These are phyloP conservation scores for Eucalyptus caleyi DNA, from an alignment of 345 rosid genomes.

Conservation along the genomic window DNA sequence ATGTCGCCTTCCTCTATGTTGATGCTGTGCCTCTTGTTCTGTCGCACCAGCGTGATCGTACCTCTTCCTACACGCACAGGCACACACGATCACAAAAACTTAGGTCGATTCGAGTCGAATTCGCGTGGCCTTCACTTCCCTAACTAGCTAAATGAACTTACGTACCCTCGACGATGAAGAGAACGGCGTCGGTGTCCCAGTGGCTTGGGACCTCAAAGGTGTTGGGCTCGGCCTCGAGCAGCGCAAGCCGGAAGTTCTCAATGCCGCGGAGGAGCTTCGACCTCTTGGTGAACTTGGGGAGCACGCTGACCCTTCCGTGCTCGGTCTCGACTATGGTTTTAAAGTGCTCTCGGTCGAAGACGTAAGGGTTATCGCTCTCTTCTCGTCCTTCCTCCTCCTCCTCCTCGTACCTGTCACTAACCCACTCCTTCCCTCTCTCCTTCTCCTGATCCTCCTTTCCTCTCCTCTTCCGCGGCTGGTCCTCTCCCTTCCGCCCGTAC, in stretches of 20 bases:
- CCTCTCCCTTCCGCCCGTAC: background rate
- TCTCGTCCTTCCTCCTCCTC: background rate
- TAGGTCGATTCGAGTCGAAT: background rate
- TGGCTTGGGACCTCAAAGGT: constrained; percentile 21
- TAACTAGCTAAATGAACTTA: background rate
- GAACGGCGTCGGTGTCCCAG: constrained; percentile 23
- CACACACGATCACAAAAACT: background rate
- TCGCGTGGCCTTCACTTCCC: background rate
- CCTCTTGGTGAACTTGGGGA: constrained; percentile 15
- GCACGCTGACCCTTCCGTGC: constrained; percentile 17
- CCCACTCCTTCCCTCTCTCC: background rate
- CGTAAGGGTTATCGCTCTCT: constrained; percentile 17
- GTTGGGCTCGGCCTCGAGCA: constrained; percentile 18
- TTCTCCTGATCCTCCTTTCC: background rate
- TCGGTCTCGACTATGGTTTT: background rate
- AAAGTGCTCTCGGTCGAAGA: constrained; percentile 13
- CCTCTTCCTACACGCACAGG: constrained; percentile 21
- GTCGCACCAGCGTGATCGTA: constrained; percentile 5
- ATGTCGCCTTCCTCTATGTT: constrained; percentile 23
- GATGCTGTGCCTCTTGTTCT: constrained; percentile 13
- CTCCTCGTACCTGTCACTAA: background rate
- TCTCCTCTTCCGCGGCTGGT: background rate
- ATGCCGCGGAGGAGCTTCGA: constrained; percentile 33
- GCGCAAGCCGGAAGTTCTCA: constrained; percentile 13
- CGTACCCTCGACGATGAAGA: constrained; percentile 20